phyloP scores from a whole-genome alignment of 163 green algal genomes.

The Coccomyxa subellipsoidea region DNA sequence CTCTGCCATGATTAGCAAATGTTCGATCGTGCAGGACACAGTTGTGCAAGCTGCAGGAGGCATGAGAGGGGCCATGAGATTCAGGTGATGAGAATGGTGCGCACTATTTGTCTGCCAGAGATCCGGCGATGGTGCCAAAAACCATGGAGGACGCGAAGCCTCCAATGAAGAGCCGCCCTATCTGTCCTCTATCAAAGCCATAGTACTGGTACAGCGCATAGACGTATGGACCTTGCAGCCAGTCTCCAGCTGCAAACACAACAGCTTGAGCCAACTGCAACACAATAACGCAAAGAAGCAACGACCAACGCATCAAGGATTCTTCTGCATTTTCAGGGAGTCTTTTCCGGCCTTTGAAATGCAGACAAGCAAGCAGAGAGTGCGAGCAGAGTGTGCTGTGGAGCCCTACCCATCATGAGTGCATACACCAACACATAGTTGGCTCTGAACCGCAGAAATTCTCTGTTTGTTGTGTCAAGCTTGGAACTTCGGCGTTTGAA shows the following conservation, averaged over 20 bases:
- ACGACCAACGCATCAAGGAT: no score
- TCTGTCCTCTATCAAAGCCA: conserved; percentile 75
- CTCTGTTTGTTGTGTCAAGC: conserved; percentile 9
- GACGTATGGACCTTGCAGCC: conserved; percentile 90
- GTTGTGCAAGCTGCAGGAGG: no score
- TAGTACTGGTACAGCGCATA: conserved; percentile 91
- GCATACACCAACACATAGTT: conserved; percentile 95
- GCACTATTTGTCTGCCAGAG: conserved; percentile 79
- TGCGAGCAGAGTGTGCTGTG: neutral
- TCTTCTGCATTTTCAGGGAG: no score
- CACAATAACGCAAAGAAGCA: no score
- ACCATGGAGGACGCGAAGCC: conserved; percentile 89
- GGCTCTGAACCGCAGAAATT: conserved; percentile 78
- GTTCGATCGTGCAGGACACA: no score
- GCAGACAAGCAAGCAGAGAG: no score
- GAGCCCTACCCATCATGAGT: conserved; percentile 92
- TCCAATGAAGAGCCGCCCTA: conserved; percentile 88
- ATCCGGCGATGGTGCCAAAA: conserved; percentile 85
- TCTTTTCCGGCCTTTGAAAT: no score
- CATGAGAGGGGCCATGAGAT: no score
- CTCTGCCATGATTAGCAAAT: no score
- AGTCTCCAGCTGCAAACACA: conserved; percentile 76
- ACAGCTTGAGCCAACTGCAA: no score
- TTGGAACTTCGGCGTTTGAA: neutral
- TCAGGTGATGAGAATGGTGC: conserved; percentile 13